These are phyloP conservation scores for Phaeodactylum tricornutum DNA, from an alignment of 108 stramenopile species.

Conservation along the genomic window DNA sequence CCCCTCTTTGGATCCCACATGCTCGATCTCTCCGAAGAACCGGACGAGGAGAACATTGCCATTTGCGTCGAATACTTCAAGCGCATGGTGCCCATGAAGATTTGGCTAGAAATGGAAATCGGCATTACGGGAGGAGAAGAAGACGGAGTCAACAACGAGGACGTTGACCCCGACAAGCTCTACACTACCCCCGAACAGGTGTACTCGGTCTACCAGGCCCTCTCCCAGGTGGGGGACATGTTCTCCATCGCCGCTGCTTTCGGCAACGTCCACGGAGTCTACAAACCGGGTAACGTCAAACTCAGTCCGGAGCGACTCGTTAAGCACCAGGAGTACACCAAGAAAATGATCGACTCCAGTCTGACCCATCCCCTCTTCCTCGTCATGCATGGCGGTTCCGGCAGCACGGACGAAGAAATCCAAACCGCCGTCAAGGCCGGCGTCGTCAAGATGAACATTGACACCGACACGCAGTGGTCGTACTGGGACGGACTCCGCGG, in stretches of 20 bases:
- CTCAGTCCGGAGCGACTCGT: constrained; percentile 79
- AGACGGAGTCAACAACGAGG: constrained; percentile 95
- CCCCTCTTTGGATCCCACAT: constrained; percentile 90
- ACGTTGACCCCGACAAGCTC: constrained; percentile 91
- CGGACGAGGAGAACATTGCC: constrained; percentile 88
- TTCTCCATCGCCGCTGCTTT: constrained; percentile 96
- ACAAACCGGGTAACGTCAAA: constrained; percentile 95
- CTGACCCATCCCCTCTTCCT: constrained; percentile 82
- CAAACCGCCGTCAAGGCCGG: constrained; percentile 73
- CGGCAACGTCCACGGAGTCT: constrained; percentile 95
- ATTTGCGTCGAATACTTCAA: constrained; percentile 93
- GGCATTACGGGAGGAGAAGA: constrained; percentile 98
- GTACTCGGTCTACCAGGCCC: constrained; percentile 78
- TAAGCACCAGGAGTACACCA: constrained; percentile 82
- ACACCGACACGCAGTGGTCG: constrained; percentile 97
- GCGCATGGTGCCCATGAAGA: constrained; percentile 85
- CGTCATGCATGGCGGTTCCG: constrained; percentile 98
- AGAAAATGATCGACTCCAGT: constrained; percentile 51
- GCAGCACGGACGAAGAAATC: constrained; percentile 92
- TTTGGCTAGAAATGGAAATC: constrained; percentile 98
- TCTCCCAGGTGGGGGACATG: constrained; percentile 77
- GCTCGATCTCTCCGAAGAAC: constrained; percentile 89
- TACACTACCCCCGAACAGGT: constrained; percentile 97
- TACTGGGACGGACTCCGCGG: constrained; percentile 87
- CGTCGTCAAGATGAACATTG: constrained; percentile 98